Conservation (phyloP, 164 flowering plant genomes). For the Vitis amurensis region DNA sequence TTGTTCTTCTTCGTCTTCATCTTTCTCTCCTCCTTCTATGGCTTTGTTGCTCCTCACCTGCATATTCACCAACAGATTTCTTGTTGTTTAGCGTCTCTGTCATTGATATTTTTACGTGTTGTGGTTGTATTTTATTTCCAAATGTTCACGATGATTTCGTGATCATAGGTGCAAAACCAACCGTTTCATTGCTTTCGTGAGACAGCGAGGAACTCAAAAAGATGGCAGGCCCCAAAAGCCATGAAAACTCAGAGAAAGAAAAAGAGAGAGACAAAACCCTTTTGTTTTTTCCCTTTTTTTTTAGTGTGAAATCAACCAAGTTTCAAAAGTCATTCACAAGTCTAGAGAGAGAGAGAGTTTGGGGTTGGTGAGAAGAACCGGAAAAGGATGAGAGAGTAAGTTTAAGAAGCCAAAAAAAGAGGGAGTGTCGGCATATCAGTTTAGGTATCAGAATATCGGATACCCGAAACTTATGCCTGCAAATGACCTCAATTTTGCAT, state of each 20-base stretch:
- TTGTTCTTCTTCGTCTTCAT: conserved; percentile 1
- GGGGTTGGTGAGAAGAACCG: no score
- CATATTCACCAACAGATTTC: neutral
- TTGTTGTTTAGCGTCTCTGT: neutral
- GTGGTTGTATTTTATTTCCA: conserved; percentile 4
- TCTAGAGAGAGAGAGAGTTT: neutral
- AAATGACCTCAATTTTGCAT: conserved; percentile 8
- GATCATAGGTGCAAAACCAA: conserved; percentile 15
- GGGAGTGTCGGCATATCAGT: no score
- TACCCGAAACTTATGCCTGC: conserved; percentile 3
- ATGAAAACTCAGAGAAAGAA: neutral
- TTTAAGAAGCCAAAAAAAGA: no score
- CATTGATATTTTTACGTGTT: neutral
- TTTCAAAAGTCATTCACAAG: no score
- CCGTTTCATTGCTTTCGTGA: conserved; percentile 23
- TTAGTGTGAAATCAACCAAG: no score
- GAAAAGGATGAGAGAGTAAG: no score
- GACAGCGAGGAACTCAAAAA: conserved; percentile 1
- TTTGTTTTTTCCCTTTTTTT: no score
- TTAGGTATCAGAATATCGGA: neutral
- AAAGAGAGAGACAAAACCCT: neutral
- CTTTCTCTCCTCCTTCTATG: conserved; percentile 15
- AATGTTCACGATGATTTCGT: conserved; percentile 47
- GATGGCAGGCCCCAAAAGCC: neutral
- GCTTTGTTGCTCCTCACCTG: conserved; percentile 44